Percentiles rank a stretch among this genome's conserved stretches.
phyloP scores from a whole-genome alignment of 805 yeast species.

The Myxozyma geophila region DNA sequence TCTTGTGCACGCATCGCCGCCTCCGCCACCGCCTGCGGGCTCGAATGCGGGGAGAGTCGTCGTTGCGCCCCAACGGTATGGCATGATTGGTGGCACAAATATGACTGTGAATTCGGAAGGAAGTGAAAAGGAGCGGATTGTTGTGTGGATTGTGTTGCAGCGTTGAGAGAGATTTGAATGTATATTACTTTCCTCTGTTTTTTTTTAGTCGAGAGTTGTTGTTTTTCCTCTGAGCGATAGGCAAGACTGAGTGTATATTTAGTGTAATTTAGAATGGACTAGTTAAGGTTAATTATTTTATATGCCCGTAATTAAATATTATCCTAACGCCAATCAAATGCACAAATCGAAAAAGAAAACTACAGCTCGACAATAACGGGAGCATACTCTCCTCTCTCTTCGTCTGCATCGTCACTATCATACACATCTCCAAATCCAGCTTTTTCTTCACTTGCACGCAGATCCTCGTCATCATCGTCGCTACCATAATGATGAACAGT shows the following conservation, averaged over 20 bases:
- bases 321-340: not conserved
- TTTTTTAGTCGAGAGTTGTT: not conserved
- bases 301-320: not conserved
- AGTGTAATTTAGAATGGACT: constrained; percentile 5
- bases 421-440: constrained; percentile 4
- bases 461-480: constrained; percentile 28
- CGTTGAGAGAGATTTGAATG: constrained; percentile 15
- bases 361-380: constrained; percentile 37
- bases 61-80: constrained; percentile 23
- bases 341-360: not conserved
- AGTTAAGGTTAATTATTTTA: not conserved
- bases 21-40: constrained; percentile 21
- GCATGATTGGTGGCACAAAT: constrained; percentile 19
- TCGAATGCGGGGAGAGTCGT: constrained; percentile 12
- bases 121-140: constrained; percentile 35
- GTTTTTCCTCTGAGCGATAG: not conserved
- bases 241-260: constrained; percentile 3
- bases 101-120: constrained; percentile 28
- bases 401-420: constrained; percentile 35
- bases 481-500: constrained; percentile 41
- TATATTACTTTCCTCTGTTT: not conserved
- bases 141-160: constrained; percentile 34
- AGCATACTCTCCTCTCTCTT: constrained; percentile 38
- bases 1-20: constrained; percentile 36
- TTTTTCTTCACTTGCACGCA: not conserved